phyloP scores from a whole-genome alignment of 1,284 basidiomycete species.

The Lignosus rhinocerotis region DNA sequence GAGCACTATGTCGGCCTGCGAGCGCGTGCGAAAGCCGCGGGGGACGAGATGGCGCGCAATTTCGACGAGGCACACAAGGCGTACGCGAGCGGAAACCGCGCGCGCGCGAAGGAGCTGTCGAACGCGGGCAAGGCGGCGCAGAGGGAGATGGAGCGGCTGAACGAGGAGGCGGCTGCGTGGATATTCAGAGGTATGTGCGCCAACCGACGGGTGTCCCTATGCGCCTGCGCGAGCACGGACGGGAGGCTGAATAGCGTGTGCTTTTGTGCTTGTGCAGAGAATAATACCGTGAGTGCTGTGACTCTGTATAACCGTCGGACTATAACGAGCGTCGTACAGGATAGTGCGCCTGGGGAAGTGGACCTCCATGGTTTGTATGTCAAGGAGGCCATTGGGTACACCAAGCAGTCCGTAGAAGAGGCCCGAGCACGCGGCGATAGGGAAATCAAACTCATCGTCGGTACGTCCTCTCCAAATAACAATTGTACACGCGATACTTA shows the following conservation, averaged over 20 bases:
- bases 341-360: constrained; percentile 72
- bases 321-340: constrained; percentile 39
- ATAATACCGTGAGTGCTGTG: constrained; percentile 62
- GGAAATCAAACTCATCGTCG: constrained; percentile 87
- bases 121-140: constrained; percentile 85
- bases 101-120: constrained; percentile 80
- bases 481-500: constrained; percentile 1
- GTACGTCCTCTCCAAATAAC: constrained; percentile 40
- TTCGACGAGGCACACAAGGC: constrained; percentile 72
- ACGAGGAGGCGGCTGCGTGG: constrained; percentile 87
- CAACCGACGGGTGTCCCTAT: background rate
- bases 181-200: constrained; percentile 72
- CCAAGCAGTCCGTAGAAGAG: constrained; percentile 68
- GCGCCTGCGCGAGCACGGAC: background rate
- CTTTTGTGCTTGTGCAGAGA: constrained; percentile 52
- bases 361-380: constrained; percentile 94
- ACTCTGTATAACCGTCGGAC: background rate
- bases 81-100: constrained; percentile 73
- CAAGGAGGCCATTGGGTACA: constrained; percentile 82
- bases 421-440: constrained; percentile 67
- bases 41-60: constrained; percentile 69
- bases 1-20: constrained; percentile 70
- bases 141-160: constrained; percentile 77
- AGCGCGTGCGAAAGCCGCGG: constrained; percentile 71
- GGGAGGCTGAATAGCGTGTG: background rate